Conservation (phyloP, 176 grass and related monocot species). For the Rhipidocladum racemiflorum region DNA sequence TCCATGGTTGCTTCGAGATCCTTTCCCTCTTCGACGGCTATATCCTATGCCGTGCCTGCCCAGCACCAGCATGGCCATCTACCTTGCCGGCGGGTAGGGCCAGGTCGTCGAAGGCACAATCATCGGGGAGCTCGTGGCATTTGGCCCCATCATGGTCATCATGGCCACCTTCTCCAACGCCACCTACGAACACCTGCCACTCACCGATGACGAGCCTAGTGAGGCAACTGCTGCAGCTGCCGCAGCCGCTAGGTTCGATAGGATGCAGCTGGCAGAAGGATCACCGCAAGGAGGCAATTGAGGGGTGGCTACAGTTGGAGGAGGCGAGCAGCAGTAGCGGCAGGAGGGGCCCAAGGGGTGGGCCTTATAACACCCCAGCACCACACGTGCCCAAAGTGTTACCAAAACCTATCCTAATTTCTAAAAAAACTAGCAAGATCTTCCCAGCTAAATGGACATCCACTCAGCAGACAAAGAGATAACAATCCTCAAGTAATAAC, state of each 20-base stretch:
- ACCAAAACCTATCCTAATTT: no score
- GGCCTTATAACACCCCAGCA: no score
- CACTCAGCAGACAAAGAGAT: no score
- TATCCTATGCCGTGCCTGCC: conserved; percentile 56
- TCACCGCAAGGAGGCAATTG: conserved; percentile 32
- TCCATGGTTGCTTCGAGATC: conserved; percentile 80
- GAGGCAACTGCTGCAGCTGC: background rate
- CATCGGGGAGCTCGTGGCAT: conserved; percentile 57
- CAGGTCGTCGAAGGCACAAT: conserved; percentile 70
- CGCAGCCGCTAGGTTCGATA: conserved; percentile 9
- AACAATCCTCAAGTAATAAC: no score
- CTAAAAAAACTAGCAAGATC: no score
- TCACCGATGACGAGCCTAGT: conserved; percentile 46
- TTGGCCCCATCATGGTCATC: conserved; percentile 67
- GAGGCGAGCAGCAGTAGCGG: no score
- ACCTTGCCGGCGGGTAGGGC: conserved; percentile 68
- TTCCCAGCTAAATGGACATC: no score
- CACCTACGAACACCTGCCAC: conserved; percentile 64
- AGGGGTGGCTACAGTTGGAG: background rate
- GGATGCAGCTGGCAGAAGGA: conserved; percentile 22
- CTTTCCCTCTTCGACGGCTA: conserved; percentile 68
- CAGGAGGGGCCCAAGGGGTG: no score
- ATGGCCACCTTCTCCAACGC: conserved; percentile 71
- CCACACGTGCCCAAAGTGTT: no score
- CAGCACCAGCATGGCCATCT: conserved; percentile 53